Evolutionary conservation across 2,329 filamentous ascomycete species (phyloP), one percentile per base, ranked within the genome.

Genomic region (Neobulgaria alba): DNA sequence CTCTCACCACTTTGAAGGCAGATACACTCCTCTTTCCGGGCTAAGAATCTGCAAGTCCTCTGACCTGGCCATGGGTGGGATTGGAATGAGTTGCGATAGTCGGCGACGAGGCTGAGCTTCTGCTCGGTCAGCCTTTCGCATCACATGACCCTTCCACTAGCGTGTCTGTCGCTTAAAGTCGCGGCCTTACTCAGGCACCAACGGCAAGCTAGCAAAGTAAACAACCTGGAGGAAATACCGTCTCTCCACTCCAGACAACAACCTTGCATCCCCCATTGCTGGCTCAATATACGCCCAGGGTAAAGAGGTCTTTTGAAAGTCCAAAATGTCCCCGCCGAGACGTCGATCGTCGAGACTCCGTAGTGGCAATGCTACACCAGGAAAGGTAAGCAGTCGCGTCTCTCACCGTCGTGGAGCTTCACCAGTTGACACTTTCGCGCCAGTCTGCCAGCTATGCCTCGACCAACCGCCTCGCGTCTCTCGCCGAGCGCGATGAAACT

Each of bases 191-290:
- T n/a, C n/a, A n/a, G n/a, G n/a, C n/a, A n/a, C n/a, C n/a, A n/a
- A n/a, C 23, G 17, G 85, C 85, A 38, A 85, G 84, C 15, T 85
- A 92, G 61, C 78, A 94, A 43, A 84, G 89, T 47, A 79, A 26
- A 26, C 23, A 26, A n/a, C n/a, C n/a, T n/a, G n/a, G n/a, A n/a
- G n/a, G n/a, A n/a, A n/a, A n/a, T n/a, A n/a, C n/a, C n/a, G 23
- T 26, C 23, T 26, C 23, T 26, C 23, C 23, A 26, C 23, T 26
- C 7, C 23, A 12, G 23, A 26, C n/a, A 18, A 10, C 35, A 36
- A 16, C 39, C 39, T 32, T 41, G 39, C 39, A 40, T 20, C 34
- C 36, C 26, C 17, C 35, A 41, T 39, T 39, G 34, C 37, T 36
- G 41, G 30, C 29, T 36, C 36, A 39, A n/a, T 16, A 20, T 36